A percentile compares a stretch with the other conserved stretches of the same genome.
phyloP scores from a whole-genome alignment of 2,329 filamentous ascomycete species.

The Neofusicoccum parvum region DNA sequence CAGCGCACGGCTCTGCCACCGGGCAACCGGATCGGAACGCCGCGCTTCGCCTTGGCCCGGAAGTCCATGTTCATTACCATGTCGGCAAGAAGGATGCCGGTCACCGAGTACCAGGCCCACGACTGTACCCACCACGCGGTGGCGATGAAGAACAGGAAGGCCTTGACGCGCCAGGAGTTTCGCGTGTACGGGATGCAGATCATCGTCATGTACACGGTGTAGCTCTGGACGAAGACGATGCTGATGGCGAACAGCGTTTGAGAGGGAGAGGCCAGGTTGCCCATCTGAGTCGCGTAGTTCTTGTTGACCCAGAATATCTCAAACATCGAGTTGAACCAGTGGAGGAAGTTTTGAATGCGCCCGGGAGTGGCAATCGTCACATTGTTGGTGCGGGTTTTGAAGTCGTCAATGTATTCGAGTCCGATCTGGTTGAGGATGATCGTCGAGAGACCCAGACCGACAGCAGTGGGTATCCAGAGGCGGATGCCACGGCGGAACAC shows the following conservation, averaged over 20 bases:
- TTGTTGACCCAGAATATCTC: conserved; percentile 50
- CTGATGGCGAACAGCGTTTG: conserved; percentile 50
- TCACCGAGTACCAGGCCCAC: conserved; percentile 51
- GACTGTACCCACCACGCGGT: conserved; percentile 52
- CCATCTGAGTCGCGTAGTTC: conserved; percentile 42
- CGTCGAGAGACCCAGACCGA: conserved; percentile 44
- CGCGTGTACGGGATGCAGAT: conserved; percentile 49
- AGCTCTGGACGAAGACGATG: conserved; percentile 50
- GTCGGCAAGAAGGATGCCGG: conserved; percentile 53
- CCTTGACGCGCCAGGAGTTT: conserved; percentile 44
- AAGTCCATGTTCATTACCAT: conserved; percentile 47
- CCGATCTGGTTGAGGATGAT: conserved; percentile 39
- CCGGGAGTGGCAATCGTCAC: conserved; percentile 37
- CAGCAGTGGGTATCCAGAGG: conserved; percentile 45
- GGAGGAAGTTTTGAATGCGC: conserved; percentile 41
- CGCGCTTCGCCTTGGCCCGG: conserved; percentile 26
- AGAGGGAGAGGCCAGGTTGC: conserved; percentile 46
- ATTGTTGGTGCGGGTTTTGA: conserved; percentile 42
- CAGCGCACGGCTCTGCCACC: not conserved
- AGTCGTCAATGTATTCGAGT: conserved; percentile 39
- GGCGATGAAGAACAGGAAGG: conserved; percentile 43
- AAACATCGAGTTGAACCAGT: conserved; percentile 51
- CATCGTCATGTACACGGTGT: conserved; percentile 53
- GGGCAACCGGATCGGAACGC: conserved; percentile 22
- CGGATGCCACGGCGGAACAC: conserved; percentile 47